Conservation (phyloP, 768 basidiomycete genomes). For the Hydnomerulius pinastri region DNA sequence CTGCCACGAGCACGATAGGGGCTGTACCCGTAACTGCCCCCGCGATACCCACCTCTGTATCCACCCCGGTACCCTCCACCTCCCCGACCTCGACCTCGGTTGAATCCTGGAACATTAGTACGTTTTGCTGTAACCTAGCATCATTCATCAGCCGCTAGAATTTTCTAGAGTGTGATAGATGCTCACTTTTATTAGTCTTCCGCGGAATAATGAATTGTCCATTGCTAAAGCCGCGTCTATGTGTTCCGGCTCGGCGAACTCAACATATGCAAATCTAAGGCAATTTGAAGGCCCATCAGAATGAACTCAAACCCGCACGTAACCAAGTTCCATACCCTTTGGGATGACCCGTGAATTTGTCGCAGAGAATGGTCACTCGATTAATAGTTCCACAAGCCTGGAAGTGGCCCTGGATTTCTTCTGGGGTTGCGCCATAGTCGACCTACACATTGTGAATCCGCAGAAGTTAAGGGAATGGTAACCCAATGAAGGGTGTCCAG, state of each 20-base stretch:
- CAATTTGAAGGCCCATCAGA: constrained; percentile 9
- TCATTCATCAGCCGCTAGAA: neutral
- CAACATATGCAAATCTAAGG: constrained; percentile 93
- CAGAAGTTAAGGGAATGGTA: constrained; percentile 10
- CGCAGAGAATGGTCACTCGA: constrained; percentile 97
- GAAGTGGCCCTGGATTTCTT: constrained; percentile 97
- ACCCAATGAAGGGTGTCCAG: constrained; percentile 6
- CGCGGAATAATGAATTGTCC: constrained; percentile 95
- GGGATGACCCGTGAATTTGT: constrained; percentile 99
- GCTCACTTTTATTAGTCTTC: constrained; percentile 86
- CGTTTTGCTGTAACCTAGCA: constrained; percentile 89
- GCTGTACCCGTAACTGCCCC: constrained; percentile 52
- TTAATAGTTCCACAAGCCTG: constrained; percentile 98
- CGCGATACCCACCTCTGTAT: constrained; percentile 60
- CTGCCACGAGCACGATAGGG: constrained; percentile 73
- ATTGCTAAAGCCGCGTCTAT: constrained; percentile 90
- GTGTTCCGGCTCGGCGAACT: constrained; percentile 92
- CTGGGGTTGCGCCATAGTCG: constrained; percentile 95
- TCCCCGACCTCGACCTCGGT: constrained; percentile 78
- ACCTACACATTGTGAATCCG: constrained; percentile 56
- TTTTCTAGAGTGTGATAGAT: neutral
- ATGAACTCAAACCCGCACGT: constrained; percentile 17
- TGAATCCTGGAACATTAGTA: constrained; percentile 94
- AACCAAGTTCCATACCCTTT: constrained; percentile 71
- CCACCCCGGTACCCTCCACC: constrained; percentile 62